These are phyloP conservation scores for Penicillium psychrofluorescens DNA, from an alignment of 495 filamentous ascomycete genomes.

Conservation along the genomic window DNA sequence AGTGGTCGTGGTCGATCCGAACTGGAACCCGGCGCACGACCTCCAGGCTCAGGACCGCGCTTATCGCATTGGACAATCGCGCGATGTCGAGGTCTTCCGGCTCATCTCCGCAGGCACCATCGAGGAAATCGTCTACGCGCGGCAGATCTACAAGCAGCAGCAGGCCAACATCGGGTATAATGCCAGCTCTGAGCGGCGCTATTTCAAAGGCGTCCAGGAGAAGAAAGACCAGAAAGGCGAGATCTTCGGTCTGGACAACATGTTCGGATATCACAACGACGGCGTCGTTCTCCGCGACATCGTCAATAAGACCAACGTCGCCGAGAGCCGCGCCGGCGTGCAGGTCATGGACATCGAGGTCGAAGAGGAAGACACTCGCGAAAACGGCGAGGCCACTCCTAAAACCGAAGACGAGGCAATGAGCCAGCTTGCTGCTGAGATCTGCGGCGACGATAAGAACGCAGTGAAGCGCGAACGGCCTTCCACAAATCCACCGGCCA, in stretches of 20 bases:
- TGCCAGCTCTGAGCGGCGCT: constrained; percentile 82
- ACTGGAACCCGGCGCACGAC: constrained; percentile 94
- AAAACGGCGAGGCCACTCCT: constrained; percentile 3
- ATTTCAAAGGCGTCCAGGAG: constrained; percentile 92
- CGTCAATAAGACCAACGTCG: constrained; percentile 95
- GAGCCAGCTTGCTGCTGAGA: constrained; percentile 65
- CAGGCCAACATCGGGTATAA: constrained; percentile 97
- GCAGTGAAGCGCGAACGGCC: constrained; percentile 10
- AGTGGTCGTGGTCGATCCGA: constrained; percentile 93
- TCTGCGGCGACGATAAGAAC: constrained; percentile 47
- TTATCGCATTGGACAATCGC: constrained; percentile 87
- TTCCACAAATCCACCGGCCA: not conserved
- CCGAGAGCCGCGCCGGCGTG: constrained; percentile 83
- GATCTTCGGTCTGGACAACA: constrained; percentile 83
- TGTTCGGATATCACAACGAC: constrained; percentile 78
- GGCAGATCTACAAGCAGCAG: constrained; percentile 98
- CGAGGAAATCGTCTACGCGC: constrained; percentile 94
- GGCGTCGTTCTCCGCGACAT: constrained; percentile 81
- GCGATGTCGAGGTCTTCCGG: constrained; percentile 94
- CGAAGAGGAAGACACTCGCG: constrained; percentile 45
- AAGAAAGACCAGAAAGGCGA: constrained; percentile 77
- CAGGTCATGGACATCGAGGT: constrained; percentile 68
- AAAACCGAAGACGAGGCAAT: constrained; percentile 52
- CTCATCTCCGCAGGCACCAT: constrained; percentile 91
- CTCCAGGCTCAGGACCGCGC: constrained; percentile 95